These are phyloP conservation scores for Debaryomyces castellii DNA, from an alignment of 805 yeast species.

Conservation along the genomic window DNA sequence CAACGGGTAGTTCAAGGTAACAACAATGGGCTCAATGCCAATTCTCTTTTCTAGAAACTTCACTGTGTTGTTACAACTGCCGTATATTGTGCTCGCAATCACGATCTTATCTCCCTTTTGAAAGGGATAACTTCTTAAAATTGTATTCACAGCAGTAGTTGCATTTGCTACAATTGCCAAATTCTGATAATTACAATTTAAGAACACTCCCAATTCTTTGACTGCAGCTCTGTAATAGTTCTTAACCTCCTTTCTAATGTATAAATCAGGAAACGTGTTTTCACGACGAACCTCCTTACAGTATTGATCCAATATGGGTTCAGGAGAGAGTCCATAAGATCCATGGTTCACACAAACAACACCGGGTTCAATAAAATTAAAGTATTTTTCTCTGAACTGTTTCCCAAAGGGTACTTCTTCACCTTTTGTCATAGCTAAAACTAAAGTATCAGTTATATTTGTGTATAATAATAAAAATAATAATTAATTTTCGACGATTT, in stretches of 20 bases:
- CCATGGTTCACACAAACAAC: conserved; percentile 61
- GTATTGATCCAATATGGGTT: conserved; percentile 41
- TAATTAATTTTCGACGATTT: too few species aligned
- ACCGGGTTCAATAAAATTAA: conserved; percentile 37
- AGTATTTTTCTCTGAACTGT: conserved; percentile 47
- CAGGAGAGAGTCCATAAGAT: conserved; percentile 59
- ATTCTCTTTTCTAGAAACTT: conserved; percentile 34
- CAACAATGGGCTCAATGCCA: conserved; percentile 30
- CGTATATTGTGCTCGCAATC: conserved; percentile 50
- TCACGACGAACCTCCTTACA: conserved; percentile 22
- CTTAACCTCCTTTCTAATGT: conserved; percentile 25
- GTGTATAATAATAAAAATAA: too few species aligned
- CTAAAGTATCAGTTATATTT: too few species aligned
- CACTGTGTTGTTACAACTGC: conserved; percentile 54
- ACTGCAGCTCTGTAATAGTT: conserved; percentile 33
- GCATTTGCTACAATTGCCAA: conserved; percentile 60
- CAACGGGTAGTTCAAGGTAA: conserved; percentile 45
- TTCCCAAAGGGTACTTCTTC: conserved; percentile 45
- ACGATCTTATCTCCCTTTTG: conserved; percentile 51
- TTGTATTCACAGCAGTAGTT: conserved; percentile 57
- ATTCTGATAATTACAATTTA: conserved; percentile 47
- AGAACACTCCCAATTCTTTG: conserved; percentile 30
- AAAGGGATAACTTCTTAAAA: conserved; percentile 55
- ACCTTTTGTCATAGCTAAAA: not conserved
- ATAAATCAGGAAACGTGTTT: conserved; percentile 48